Base-by-base conservation (phyloP, 306 rosid species). In the Rosa chinensis region DNA sequence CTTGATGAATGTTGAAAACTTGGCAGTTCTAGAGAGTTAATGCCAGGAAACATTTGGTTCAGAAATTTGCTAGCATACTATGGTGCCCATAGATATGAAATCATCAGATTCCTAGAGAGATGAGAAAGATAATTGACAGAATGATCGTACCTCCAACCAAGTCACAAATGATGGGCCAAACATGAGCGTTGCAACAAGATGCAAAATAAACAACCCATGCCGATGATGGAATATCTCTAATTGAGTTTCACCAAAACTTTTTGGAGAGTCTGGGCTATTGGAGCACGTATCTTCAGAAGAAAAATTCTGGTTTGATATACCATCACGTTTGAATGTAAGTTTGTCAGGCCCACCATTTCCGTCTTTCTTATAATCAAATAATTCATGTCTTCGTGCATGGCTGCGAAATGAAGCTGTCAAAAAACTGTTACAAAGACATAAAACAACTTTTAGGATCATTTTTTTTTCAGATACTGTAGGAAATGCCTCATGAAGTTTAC, bases 171-270 rank as follows among this genome's bases (percentile, higher is more conserved):
- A 93, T 44, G 98, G 97, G 45, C 85, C 90, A 93, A 95, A 95
- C 99, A 95, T 95, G 75, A 89, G 75, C 37, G 93, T 77, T 61
- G 98, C 96, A 66, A 80, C 59, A 79, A 91, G 88, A 89, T 93
- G 97, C 89, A 93, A 86, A 66, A 90, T 79, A 89, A 95, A 86
- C 86, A 93, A 81, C 73, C 99, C 98, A 81, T 95, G 98, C 79
- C 89, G 77, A 72, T 95, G 97, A 87, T 95, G 92, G 84, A 93
- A 95, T 70, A 90, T 64, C 89, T 93, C 98, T 63, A 95, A 72
- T 50, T 95, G 99, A 75, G 96, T 79, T 81, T 95, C 99, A 45
- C 88, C 87, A 78, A 84, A 95, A 81, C 95, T 90, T 88, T 87
- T 89, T 70, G 94, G 87, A 23, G 92, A 84, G 77, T 82, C 88